A percentile compares a stretch with the other conserved stretches of the same genome.
phyloP scores from a whole-genome alignment of 495 filamentous ascomycete species.

The Bryoglossum gracile region DNA sequence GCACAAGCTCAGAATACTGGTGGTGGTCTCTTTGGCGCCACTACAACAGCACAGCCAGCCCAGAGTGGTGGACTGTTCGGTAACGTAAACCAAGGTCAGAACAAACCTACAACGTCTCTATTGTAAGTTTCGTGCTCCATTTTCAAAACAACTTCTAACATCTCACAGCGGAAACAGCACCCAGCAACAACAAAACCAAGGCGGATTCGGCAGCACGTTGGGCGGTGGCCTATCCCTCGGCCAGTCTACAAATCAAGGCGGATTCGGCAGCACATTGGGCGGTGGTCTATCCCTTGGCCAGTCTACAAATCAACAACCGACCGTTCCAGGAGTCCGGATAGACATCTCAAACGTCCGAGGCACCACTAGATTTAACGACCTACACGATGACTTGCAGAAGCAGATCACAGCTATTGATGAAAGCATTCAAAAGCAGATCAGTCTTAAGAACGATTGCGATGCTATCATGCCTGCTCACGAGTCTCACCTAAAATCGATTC shows the following conservation, averaged over 20 bases:
- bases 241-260: conserved; percentile 12
- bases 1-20: conserved; percentile 28
- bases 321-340: conserved; percentile 65
- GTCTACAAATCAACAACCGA: conserved; percentile 31
- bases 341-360: conserved; percentile 67
- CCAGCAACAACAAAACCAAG: conserved; percentile 43
- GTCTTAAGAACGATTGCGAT: conserved; percentile 45
- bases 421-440: conserved; percentile 62
- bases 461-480: conserved; percentile 60
- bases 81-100: conserved; percentile 26
- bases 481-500: conserved; percentile 55
- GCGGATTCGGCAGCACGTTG: conserved; percentile 29
- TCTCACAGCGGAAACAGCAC: conserved; percentile 17
- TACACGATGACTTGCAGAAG: conserved; percentile 73
- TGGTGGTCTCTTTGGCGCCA: conserved; percentile 39
- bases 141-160: conserved; percentile 7
- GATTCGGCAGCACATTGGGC: conserved; percentile 25
- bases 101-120: conserved; percentile 21
- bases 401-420: conserved; percentile 68
- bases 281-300: conserved; percentile 41
- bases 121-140: conserved; percentile 18
- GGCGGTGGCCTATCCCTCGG: too few relatives aligned
- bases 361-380: conserved; percentile 86
- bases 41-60: conserved; percentile 32
- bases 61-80: conserved; percentile 30